Conservation (phyloP, 192 early-diverging fungal genomes). For the Spizellomyces sp. region DNA sequence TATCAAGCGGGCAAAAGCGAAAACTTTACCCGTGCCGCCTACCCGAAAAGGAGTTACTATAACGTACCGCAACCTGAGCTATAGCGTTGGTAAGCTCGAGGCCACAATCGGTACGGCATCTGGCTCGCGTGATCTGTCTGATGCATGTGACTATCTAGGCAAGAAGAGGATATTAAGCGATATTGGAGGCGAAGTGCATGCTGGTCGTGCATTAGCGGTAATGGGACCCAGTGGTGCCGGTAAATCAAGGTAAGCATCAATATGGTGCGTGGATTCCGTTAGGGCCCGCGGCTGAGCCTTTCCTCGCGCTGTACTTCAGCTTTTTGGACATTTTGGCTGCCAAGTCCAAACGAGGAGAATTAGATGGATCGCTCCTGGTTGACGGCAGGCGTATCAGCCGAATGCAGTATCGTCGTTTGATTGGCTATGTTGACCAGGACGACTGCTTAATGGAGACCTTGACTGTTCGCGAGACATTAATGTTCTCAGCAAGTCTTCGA, state of each 20-base stretch:
- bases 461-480: slow-evolving; percentile 78
- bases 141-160: too few relatives aligned
- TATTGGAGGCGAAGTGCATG: slow-evolving; percentile 68
- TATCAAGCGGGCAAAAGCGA: slow-evolving; percentile 13
- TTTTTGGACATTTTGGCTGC: slow-evolving; percentile 81
- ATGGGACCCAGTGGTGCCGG: slow-evolving; percentile 80
- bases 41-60: slow-evolving; percentile 36
- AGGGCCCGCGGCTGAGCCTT: too few relatives aligned
- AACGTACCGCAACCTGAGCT: slow-evolving; percentile 31
- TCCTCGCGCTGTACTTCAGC: too few relatives aligned
- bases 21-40: slow-evolving; percentile 25
- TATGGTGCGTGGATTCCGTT: too few relatives aligned
- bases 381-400: slow-evolving; percentile 32
- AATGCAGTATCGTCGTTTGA: slow-evolving; percentile 22
- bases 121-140: too few relatives aligned
- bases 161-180: slow-evolving; percentile 61
- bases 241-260: slow-evolving; percentile 6
- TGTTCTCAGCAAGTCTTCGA: slow-evolving; percentile 74
- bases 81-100: slow-evolving; percentile 22
- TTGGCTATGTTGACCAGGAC: slow-evolving; percentile 56
- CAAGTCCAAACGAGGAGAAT: slow-evolving; percentile 49
- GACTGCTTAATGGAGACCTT: slow-evolving; percentile 52
- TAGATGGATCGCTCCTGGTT: slow-evolving; percentile 38
- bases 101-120: too few relatives aligned
- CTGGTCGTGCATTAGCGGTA: slow-evolving; percentile 80